Evolutionary conservation across 2,329 filamentous ascomycete genomes (phyloP).

Genomic region (Byssochlamys sp.): DNA sequence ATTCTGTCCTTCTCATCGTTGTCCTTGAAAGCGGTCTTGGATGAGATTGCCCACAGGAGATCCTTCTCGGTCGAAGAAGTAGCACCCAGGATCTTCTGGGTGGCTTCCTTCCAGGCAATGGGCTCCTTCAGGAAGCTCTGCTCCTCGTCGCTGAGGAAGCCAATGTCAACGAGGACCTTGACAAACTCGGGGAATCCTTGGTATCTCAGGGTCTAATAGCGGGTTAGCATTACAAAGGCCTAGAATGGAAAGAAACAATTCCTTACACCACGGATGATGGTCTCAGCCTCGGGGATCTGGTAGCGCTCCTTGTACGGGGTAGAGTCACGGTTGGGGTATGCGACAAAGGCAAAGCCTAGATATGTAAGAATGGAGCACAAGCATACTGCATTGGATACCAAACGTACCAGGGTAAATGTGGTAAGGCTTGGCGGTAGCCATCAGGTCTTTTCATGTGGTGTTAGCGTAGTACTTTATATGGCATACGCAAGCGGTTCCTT

Average conservation of each 20-base stretch:
- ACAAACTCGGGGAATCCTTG: conserved; percentile 85
- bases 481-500: neutral
- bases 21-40: conserved; percentile 63
- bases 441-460: conserved; percentile 50
- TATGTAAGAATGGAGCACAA: neutral
- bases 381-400: neutral
- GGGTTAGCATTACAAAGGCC: neutral
- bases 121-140: conserved; percentile 56
- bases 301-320: conserved; percentile 82
- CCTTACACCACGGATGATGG: conserved; percentile 60
- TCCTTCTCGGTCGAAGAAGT: conserved; percentile 57
- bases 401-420: conserved; percentile 65
- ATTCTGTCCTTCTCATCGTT: conserved; percentile 62
- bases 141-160: conserved; percentile 69
- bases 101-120: conserved; percentile 75
- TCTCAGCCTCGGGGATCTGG: conserved; percentile 82
- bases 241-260: neutral
- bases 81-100: conserved; percentile 64
- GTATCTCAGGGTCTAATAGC: conserved; percentile 60
- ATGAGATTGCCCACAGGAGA: conserved; percentile 61
- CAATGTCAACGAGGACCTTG: conserved; percentile 75
- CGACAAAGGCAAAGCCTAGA: conserved; percentile 65
- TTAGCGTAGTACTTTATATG: neutral
- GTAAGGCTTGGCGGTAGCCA: conserved; percentile 82
- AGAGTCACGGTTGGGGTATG: conserved; percentile 86